These are phyloP conservation scores for Elsinoe arachidis DNA, from an alignment of 2,329 filamentous ascomycete species.

Conservation along the genomic window DNA sequence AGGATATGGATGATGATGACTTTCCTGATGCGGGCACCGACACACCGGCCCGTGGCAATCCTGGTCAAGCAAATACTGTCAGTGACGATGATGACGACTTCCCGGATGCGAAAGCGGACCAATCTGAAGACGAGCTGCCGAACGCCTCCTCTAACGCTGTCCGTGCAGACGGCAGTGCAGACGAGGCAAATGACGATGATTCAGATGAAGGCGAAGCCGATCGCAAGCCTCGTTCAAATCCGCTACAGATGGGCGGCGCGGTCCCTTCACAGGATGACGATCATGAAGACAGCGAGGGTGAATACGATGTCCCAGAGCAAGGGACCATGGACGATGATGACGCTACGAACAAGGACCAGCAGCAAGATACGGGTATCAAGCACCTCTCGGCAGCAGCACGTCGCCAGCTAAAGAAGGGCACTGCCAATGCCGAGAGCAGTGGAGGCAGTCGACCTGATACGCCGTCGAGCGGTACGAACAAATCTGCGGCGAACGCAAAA, in stretches of 20 bases:
- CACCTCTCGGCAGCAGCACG: slow-evolving; percentile 33
- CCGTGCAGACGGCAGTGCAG: slow-evolving; percentile 16
- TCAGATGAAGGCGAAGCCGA: slow-evolving; percentile 15
- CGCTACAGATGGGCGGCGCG: slow-evolving; percentile 16
- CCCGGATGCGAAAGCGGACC: slow-evolving; percentile 31
- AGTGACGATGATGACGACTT: slow-evolving; percentile 29
- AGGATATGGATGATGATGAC: slow-evolving; percentile 21
- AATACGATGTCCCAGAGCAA: slow-evolving; percentile 28
- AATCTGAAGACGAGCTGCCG: slow-evolving; percentile 19
- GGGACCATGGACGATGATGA: slow-evolving; percentile 14
- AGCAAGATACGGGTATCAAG: slow-evolving; percentile 21
- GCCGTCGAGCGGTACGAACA: slow-evolving; percentile 15
- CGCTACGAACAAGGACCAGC: slow-evolving; percentile 1
- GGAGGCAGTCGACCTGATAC: slow-evolving; percentile 18
- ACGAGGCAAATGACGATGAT: slow-evolving; percentile 16
- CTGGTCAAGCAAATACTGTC: neutral
- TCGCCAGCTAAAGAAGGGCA: slow-evolving; percentile 30
- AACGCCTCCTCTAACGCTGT: slow-evolving; percentile 11
- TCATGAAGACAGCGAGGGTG: slow-evolving; percentile 24
- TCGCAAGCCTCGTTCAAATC: slow-evolving; percentile 13
- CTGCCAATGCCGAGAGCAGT: slow-evolving; percentile 13
- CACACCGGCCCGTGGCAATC: slow-evolving; percentile 22
- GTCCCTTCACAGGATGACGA: slow-evolving; percentile 17
- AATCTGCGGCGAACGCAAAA: slow-evolving; percentile 20
- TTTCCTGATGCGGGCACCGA: slow-evolving; percentile 21